Percentiles rank a stretch among this genome's conserved stretches.
These are phyloP conservation scores for Batkoa obscura DNA, from an alignment of 371 early-diverging fungal species.

Conservation along the genomic window DNA sequence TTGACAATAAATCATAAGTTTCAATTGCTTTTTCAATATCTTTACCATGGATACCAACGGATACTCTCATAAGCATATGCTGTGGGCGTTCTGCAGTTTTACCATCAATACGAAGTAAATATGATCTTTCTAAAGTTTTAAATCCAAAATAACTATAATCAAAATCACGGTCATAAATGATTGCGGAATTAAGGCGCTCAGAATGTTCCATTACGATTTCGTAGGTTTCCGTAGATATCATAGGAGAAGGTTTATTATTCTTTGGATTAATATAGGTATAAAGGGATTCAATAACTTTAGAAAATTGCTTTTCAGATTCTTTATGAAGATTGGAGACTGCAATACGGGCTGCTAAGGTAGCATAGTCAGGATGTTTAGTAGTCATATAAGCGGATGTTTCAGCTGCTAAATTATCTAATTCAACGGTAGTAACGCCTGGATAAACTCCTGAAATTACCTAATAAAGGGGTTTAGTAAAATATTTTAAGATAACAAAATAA, in stretches of 20 bases:
- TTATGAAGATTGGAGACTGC: conserved; percentile 92
- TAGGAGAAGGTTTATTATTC: conserved; percentile 58
- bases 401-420: conserved; percentile 91
- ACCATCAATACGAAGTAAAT: conserved; percentile 73
- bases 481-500: not conserved
- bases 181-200: conserved; percentile 71
- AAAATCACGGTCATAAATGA: conserved; percentile 92
- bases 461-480: not conserved
- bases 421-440: conserved; percentile 88
- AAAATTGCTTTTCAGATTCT: conserved; percentile 85
- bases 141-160: conserved; percentile 97
- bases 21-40: conserved; percentile 86
- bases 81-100: conserved; percentile 91
- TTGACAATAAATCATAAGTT: conserved; percentile 92
- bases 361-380: conserved; percentile 96
- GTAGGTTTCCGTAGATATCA: conserved; percentile 67
- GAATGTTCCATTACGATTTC: conserved; percentile 48
- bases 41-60: conserved; percentile 89
- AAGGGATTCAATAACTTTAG: conserved; percentile 70
- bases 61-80: conserved; percentile 97
- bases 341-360: conserved; percentile 91
- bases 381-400: conserved; percentile 95
- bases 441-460: conserved; percentile 56
- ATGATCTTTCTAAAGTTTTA: conserved; percentile 94
- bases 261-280: conserved; percentile 77